Conservation (phyloP, 2,329 filamentous ascomycete genomes). For the Fusarium sp. region DNA sequence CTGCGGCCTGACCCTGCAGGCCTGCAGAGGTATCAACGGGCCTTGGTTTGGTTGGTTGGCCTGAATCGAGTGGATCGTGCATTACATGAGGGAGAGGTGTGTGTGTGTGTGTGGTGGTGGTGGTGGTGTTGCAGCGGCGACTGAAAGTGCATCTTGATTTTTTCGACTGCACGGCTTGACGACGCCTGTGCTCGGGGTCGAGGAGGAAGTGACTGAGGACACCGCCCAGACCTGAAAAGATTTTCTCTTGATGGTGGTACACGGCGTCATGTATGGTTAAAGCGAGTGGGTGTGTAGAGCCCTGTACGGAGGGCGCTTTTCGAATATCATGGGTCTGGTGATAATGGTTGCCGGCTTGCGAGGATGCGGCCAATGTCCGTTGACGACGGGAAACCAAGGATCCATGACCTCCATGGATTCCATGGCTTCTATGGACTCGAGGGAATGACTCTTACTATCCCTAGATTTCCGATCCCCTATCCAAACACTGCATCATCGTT, state of each 20-base stretch:
- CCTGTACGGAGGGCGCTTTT: slow-evolving; percentile 10
- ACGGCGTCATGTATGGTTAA: slow-evolving; percentile 3
- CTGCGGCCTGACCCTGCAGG: slow-evolving; percentile 37
- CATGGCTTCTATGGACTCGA: neutral
- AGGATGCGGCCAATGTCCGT: slow-evolving; percentile 16
- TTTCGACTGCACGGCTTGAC: neutral
- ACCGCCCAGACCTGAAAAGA: slow-evolving; percentile 1
- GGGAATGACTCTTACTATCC: neutral
- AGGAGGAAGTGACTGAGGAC: neutral
- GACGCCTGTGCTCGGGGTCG: neutral
- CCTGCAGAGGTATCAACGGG: slow-evolving; percentile 31
- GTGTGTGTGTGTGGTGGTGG: neutral
- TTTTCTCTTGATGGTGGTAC: slow-evolving; percentile 4
- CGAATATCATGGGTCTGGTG: slow-evolving; percentile 34
- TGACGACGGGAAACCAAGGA: neutral
- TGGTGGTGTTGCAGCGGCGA: slow-evolving; percentile 18
- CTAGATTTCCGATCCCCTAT: slow-evolving; percentile 1
- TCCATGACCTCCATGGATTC: neutral
- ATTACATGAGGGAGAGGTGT: neutral
- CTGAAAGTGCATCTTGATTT: neutral
- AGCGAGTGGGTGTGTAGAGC: slow-evolving; percentile 24
- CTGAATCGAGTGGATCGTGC: slow-evolving; percentile 34
- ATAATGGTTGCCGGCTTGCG: slow-evolving; percentile 29
- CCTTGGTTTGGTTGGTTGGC: slow-evolving; percentile 26
- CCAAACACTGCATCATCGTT: neutral